Percentiles rank a stretch among this genome's conserved stretches.
These are phyloP conservation scores for Aspergillus incahuasiensis DNA, from an alignment of 495 filamentous ascomycete genomes.

Conservation along the genomic window DNA sequence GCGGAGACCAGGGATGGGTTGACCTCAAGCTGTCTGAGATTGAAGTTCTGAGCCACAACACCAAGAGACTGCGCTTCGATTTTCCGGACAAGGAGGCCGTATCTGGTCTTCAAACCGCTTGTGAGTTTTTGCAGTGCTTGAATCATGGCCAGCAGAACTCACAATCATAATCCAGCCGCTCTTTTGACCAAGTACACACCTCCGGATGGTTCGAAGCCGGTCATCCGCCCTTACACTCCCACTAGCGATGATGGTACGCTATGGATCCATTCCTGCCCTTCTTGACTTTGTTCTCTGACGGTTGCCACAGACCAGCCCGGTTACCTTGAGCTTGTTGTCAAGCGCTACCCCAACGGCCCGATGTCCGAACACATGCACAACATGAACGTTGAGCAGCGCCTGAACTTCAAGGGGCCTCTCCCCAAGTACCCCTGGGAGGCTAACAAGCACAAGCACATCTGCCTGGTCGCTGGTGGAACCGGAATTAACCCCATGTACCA, in stretches of 20 bases:
- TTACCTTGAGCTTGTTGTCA: conserved; percentile 83
- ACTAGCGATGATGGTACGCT: conserved; percentile 73
- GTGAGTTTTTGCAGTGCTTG: conserved; percentile 30
- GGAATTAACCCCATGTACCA: conserved; percentile 96
- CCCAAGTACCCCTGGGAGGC: conserved; percentile 87
- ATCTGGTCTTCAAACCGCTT: conserved; percentile 74
- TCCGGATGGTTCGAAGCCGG: conserved; percentile 69
- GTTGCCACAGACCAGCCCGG: conserved; percentile 56
- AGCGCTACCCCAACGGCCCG: conserved; percentile 81
- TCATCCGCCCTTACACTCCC: conserved; percentile 89
- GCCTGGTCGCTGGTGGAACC: conserved; percentile 89
- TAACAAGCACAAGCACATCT: conserved; percentile 94
- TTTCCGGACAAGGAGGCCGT: conserved; percentile 80
- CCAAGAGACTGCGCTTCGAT: conserved; percentile 78
- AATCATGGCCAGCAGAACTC: background rate
- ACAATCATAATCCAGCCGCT: conserved; percentile 48
- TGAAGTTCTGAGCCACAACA: conserved; percentile 78
- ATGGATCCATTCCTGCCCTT: background rate
- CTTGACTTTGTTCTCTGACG: background rate
- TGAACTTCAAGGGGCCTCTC: conserved; percentile 91
- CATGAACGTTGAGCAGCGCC: conserved; percentile 70
- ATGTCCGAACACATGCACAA: conserved; percentile 88
- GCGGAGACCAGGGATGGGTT: conserved; percentile 82
- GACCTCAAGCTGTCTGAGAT: conserved; percentile 73
- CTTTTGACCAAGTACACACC: conserved; percentile 85